Percentiles rank a stretch among this genome's conserved stretches.
Evolutionary conservation across 176 grass and related monocot genomes (phyloP).

Genomic region (Ensete glaucum): DNA sequence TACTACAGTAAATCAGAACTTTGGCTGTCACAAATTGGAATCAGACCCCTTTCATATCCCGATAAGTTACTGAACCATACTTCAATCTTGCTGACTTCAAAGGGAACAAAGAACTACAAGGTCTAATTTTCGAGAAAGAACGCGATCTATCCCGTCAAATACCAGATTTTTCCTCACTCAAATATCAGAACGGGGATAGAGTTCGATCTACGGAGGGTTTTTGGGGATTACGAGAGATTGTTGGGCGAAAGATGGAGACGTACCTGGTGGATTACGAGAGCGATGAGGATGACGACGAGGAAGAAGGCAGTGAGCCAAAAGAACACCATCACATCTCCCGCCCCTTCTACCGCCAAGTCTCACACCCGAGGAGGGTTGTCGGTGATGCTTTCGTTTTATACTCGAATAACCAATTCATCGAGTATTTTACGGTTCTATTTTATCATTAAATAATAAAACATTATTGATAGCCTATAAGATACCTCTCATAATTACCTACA

Average conservation of each 20-base stretch:
- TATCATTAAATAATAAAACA: too few species aligned
- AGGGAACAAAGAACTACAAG: constrained; percentile 14
- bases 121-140: background rate
- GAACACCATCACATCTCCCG: constrained; percentile 48
- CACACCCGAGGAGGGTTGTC: background rate
- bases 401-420: too few species aligned
- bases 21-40: too few species aligned
- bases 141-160: too few species aligned
- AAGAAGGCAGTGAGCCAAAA: constrained; percentile 89
- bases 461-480: too few species aligned
- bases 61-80: background rate
- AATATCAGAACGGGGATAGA: background rate
- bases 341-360: background rate
- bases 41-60: too few species aligned
- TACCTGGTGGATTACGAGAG: constrained; percentile 93
- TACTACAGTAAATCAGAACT: too few species aligned
- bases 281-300: constrained; percentile 73
- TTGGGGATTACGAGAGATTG: too few species aligned
- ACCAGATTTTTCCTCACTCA: background rate
- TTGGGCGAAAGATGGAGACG: background rate
- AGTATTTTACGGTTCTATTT: too few species aligned
- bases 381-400: background rate
- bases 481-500: too few species aligned
- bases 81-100: background rate
- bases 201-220: background rate